Evolutionary conservation across 164 flowering plant species (phyloP), one percentile per base, ranked within the genome.

Genomic region (Malania oleifera): DNA sequence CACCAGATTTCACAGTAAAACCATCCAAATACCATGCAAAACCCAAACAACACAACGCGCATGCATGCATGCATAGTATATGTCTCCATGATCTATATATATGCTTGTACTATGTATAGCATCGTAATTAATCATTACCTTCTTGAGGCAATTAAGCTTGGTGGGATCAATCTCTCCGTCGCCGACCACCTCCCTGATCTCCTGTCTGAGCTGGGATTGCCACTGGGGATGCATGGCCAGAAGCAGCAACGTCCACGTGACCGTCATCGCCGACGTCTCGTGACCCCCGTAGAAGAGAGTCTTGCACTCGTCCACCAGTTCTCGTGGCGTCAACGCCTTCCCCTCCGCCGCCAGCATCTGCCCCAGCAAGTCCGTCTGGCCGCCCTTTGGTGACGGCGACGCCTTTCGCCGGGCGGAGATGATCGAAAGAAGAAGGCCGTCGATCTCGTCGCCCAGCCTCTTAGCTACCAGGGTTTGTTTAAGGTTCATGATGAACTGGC

Each of bases 211-310:
- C 38, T 76, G 67, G 5, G 49, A 22, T 62, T 89, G 98, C 96
- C 98, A 91, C 34, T 77, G 73, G 1, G 81, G 87, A 57, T 89
- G 69, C 57, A 57, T 26, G 10, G 87, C 95, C 53, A 89, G 57
- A 14, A 82, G 71, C 9, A 91, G 59, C 54, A 91, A 45, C 1
- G 89, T 87, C 98, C 98, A 91, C 7, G 87, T 67, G 43, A 90
- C 56, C 0, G 96, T 82, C 69, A 90, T 54, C 2, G 96, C 95
- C 0, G 96, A 86, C 26, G 97, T 79, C 56, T 93, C 98, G 31
- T 86, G 89, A 18, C 98, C 97, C 8, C 74, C 96, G 47, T 90
- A 93, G 81, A 93, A 87, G 67, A 93, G 80, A 0, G 98, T 90
- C 75, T 93, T 93, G 79, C 98, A 90, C 73, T 93, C 96, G 60